Percentiles rank a stretch among this genome's conserved stretches.
These are phyloP conservation scores for Citrus sp. DNA, from an alignment of 345 rosid species.

Conservation along the genomic window DNA sequence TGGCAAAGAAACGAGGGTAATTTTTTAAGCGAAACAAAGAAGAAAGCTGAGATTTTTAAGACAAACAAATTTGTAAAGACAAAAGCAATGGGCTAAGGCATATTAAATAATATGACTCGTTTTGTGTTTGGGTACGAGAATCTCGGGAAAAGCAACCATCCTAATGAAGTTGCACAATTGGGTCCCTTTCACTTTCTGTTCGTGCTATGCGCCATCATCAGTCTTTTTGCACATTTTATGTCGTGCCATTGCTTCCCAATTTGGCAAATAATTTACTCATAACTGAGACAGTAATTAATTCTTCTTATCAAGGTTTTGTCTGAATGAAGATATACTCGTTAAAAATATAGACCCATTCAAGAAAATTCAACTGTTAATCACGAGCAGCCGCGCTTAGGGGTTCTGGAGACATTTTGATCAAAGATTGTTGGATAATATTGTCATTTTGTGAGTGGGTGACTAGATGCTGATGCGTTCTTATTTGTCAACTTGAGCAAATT, in stretches of 20 bases:
- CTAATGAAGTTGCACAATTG: slow-evolving; percentile 7
- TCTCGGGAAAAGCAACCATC: slow-evolving; percentile 18
- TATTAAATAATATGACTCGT: neutral
- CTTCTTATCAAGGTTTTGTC: neutral
- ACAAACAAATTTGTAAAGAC: neutral
- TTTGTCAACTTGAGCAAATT: neutral
- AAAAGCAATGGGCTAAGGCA: neutral
- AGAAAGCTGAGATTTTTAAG: neutral
- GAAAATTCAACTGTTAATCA: neutral
- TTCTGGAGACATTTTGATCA: neutral
- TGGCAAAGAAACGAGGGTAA: neutral
- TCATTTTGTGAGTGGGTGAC: neutral
- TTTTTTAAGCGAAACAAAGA: neutral
- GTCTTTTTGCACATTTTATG: neutral
- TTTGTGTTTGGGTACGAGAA: neutral
- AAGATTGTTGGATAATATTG: neutral
- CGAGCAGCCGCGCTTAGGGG: neutral
- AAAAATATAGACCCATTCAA: neutral
- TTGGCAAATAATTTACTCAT: neutral
- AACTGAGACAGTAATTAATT: neutral
- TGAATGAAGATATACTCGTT: neutral
- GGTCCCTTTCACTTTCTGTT: neutral
- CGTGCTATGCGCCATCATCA: neutral
- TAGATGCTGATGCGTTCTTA: neutral
- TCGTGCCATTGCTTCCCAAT: neutral